Conservation (phyloP, 2,329 filamentous ascomycete genomes). For the Ophiocordyceps polyrhachis-furcata region DNA sequence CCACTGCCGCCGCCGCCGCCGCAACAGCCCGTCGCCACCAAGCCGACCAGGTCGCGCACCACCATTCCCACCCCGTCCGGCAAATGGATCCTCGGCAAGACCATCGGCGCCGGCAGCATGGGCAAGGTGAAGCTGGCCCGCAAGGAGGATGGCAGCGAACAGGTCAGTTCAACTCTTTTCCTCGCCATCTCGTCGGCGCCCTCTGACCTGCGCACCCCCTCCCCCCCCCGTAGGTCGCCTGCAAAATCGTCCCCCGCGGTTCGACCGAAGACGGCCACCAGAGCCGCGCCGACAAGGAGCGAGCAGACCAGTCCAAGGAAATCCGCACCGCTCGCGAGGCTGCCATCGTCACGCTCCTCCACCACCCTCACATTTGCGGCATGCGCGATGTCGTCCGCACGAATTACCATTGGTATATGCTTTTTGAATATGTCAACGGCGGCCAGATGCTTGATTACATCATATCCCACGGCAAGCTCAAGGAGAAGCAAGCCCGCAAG, state of each 20-base stretch:
- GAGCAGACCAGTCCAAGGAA: conserved; percentile 91
- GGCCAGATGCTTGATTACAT: conserved; percentile 99
- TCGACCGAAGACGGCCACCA: conserved; percentile 71
- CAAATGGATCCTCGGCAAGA: conserved; percentile 91
- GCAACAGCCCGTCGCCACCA: conserved; percentile 19
- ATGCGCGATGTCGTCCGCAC: conserved; percentile 91
- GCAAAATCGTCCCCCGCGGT: conserved; percentile 89
- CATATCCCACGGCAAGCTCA: conserved; percentile 90
- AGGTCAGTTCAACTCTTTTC: conserved; percentile 35
- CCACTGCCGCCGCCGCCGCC: conserved; percentile 13
- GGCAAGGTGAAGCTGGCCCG: conserved; percentile 94
- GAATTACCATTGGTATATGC: conserved; percentile 99
- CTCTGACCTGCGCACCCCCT: neutral
- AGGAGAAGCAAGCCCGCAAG: conserved; percentile 95
- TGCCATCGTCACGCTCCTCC: conserved; percentile 84
- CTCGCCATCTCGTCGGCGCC: neutral
- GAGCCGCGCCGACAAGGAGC: conserved; percentile 55
- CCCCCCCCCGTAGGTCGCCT: conserved; percentile 45
- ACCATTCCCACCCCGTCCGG: conserved; percentile 81
- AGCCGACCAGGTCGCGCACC: conserved; percentile 44
- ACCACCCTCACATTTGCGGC: conserved; percentile 89
- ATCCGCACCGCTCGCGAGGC: conserved; percentile 88
- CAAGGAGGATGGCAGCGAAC: conserved; percentile 75
- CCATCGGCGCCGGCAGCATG: conserved; percentile 95
- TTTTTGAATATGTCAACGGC: conserved; percentile 97